Evolutionary conservation across 2,329 filamentous ascomycete species (phyloP).

Genomic region (Fulvia fulva): DNA sequence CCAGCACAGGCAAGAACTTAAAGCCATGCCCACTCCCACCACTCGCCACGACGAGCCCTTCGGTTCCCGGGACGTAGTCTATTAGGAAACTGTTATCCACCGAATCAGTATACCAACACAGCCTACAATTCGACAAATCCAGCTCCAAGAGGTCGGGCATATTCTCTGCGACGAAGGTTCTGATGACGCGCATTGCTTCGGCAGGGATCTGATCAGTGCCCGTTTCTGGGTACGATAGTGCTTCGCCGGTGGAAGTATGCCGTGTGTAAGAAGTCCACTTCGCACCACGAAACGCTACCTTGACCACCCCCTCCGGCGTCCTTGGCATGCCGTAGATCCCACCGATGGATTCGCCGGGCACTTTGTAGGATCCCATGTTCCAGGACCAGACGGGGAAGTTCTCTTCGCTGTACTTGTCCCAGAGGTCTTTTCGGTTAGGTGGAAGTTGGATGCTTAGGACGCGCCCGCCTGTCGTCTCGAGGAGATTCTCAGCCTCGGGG

Average conservation of each 20-base stretch:
- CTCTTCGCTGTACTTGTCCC: slow-evolving; percentile 39
- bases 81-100: slow-evolving; percentile 30
- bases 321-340: slow-evolving; percentile 25
- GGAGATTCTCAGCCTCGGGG: slow-evolving; percentile 33
- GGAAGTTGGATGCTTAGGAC: slow-evolving; percentile 47
- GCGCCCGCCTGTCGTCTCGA: slow-evolving; percentile 49
- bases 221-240: slow-evolving; percentile 23
- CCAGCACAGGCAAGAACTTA: slow-evolving; percentile 33
- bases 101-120: slow-evolving; percentile 53
- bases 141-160: slow-evolving; percentile 32
- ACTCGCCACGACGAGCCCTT: slow-evolving; percentile 28
- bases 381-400: slow-evolving; percentile 46
- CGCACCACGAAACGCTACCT: slow-evolving; percentile 27
- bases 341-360: slow-evolving; percentile 6
- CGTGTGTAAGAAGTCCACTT: slow-evolving; percentile 27
- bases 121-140: slow-evolving; percentile 41
- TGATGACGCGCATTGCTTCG: slow-evolving; percentile 25
- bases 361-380: slow-evolving; percentile 15
- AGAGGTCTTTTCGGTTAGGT: slow-evolving; percentile 34
- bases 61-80: slow-evolving; percentile 22
- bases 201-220: slow-evolving; percentile 20
- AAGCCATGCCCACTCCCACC: slow-evolving; percentile 33
- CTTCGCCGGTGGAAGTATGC: background rate
- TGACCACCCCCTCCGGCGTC: slow-evolving; percentile 24
- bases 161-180: slow-evolving; percentile 42